Percentiles rank a stretch among this genome's conserved stretches.
These are phyloP conservation scores for Talaromyces sp. DNA, from an alignment of 2,329 filamentous ascomycete genomes.

Conservation along the genomic window DNA sequence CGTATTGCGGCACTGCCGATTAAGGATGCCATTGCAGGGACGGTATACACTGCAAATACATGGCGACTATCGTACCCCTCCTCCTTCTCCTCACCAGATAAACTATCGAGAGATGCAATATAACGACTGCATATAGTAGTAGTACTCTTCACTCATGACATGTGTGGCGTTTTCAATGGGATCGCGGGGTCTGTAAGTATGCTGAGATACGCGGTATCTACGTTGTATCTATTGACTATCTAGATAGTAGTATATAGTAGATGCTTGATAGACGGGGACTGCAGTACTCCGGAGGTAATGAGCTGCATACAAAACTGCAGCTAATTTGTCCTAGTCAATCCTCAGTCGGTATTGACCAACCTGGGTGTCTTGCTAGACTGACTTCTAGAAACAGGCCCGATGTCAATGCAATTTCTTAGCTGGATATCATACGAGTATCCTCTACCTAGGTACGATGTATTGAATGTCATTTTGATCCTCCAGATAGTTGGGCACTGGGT, in stretches of 20 bases:
- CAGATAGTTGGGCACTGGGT: too few relatives aligned
- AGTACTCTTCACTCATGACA: constrained; percentile 13
- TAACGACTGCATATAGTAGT: not conserved
- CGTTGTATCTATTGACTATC: too few relatives aligned
- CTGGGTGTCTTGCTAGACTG: not conserved
- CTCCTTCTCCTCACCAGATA: not conserved
- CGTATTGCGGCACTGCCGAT: constrained; percentile 2
- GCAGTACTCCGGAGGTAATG: not conserved
- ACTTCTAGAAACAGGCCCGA: not conserved
- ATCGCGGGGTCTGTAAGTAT: constrained; percentile 9
- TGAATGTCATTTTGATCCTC: not conserved
- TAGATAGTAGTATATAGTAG: too few relatives aligned
- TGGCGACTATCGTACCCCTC: not conserved
- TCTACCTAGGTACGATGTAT: not conserved
- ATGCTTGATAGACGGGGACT: not conserved
- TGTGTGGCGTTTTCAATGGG: constrained; percentile 8
- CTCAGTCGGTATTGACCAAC: not conserved
- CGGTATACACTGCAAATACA: not conserved
- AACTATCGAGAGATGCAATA: not conserved
- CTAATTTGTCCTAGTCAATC: not conserved
- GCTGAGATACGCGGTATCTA: not conserved
- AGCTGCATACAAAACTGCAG: not conserved
- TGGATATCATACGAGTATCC: not conserved
- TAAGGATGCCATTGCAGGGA: constrained; percentile 6
- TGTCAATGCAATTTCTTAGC: not conserved